Conservation (phyloP, 306 rosid species). For the Pterocarpus santalinus region DNA sequence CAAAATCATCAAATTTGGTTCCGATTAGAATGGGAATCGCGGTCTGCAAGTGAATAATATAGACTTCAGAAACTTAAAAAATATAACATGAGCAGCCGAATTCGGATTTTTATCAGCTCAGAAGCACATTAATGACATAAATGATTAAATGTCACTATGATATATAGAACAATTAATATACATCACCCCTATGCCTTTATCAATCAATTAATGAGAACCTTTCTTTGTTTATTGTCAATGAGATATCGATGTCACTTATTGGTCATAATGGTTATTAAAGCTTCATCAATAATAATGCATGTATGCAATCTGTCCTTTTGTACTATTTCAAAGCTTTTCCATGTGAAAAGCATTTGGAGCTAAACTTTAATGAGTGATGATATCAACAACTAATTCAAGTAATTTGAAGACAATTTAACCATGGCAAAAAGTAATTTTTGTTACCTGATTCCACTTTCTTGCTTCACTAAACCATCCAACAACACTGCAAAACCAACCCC, state of each 20-base stretch:
- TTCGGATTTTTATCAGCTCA: not conserved
- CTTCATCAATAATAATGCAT: not conserved
- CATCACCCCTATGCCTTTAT: conserved; percentile 7
- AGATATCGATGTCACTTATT: not conserved
- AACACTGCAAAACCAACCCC: conserved; percentile 64
- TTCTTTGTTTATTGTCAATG: not conserved
- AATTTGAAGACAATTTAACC: conserved; percentile 11
- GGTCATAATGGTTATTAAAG: conserved; percentile 7
- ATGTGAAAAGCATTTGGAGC: conserved; percentile 36
- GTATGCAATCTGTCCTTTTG: not conserved
- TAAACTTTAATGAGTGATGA: conserved; percentile 39
- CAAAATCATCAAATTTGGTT: conserved; percentile 95
- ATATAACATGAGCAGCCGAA: conserved; percentile 11
- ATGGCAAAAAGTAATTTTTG: not conserved
- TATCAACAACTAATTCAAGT: conserved; percentile 10
- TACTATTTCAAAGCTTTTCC: not conserved
- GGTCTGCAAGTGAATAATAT: conserved; percentile 59
- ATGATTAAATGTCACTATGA: conserved; percentile 10
- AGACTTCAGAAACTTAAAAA: conserved; percentile 28
- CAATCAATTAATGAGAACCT: conserved; percentile 20
- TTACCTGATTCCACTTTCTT: conserved; percentile 98
- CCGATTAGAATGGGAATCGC: conserved; percentile 94
- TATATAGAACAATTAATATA: not conserved
- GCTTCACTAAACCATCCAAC: conserved; percentile 86
- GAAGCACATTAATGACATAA: not conserved